Base-by-base conservation (phyloP, 345 rosid genomes). In the Fremontodendron californicum region DNA sequence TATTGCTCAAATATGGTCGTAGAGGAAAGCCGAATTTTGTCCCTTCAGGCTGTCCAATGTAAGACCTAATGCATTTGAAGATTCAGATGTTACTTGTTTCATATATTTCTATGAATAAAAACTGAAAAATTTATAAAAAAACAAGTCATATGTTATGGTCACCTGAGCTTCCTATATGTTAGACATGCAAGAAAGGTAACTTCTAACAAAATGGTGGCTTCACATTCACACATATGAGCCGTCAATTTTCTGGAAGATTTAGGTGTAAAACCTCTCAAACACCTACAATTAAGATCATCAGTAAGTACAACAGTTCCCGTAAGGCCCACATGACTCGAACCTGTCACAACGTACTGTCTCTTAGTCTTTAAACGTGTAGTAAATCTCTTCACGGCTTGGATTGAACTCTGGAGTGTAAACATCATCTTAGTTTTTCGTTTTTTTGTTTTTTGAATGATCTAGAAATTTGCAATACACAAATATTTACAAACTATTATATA, bases 11-110 rank as follows among this genome's bases (percentile, higher is more conserved):
- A 85, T 89, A 91, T 76, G 95, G 95, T 60, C 87, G 95, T 46
- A 84, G 93, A 75, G 93, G 96, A 75, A 91, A 91, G 81, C 93
- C 67, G 89, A 89, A 77, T 88, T 87, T 84, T 91, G 93, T 74
- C 96, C 93, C 57, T 89, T 89, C 82, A 87, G 89, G 68, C 89
- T 91, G 71, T 83, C 93, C 74, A 88, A 87, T 85, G 96, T 91
- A 85, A 88, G 90, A 71, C 46, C 42, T 9, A 3, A 48, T 73
- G 39, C 25, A 11, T 73, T 77, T 75, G 73, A 62, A 46, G 54
- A 77, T 51, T 49, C 39, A 12, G 19, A 37, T 68, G 16, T 35
- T 65, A 49, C 1, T n/a, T 23, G 43, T 73, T 75, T 49, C 35
- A 16, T 51, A 23, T 46, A 54, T 29, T 66, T 39, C 70, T 39